These are phyloP conservation scores for Amanita phalloides DNA, from an alignment of 768 basidiomycete species.

Conservation along the genomic window DNA sequence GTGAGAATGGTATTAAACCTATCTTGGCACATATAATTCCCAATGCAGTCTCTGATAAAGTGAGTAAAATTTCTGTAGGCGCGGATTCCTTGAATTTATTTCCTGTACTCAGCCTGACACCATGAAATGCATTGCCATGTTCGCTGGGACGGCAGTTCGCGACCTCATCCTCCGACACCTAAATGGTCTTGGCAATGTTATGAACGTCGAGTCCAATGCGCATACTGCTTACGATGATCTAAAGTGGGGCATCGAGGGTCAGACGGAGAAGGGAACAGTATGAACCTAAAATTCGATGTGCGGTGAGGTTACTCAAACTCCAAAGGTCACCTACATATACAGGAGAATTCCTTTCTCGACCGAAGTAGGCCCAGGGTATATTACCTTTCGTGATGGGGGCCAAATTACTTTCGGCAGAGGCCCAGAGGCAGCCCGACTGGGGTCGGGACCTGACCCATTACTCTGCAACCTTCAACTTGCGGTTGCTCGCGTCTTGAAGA, in stretches of 20 bases:
- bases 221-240: conserved; percentile 4
- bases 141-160: conserved; percentile 1
- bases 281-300: not conserved
- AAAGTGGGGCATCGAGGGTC: conserved; percentile 7
- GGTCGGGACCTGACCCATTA: conserved; percentile 11
- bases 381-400: not conserved
- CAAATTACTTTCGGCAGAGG: conserved; percentile 12
- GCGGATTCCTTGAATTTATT: not conserved
- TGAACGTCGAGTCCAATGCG: conserved; percentile 5
- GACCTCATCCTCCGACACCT: conserved; percentile 3
- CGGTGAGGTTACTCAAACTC: not conserved
- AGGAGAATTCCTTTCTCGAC: conserved; percentile 2
- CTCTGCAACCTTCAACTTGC: conserved; percentile 15
- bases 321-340: conserved; percentile 7
- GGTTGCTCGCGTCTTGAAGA: conserved; percentile 12
- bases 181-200: conserved; percentile 6
- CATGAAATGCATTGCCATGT: conserved; percentile 5
- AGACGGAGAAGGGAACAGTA: conserved; percentile 3
- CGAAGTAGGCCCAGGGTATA: not conserved
- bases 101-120: conserved; percentile 1
- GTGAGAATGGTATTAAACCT: not conserved
- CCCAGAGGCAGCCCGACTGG: conserved; percentile 8
- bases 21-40: conserved; percentile 8
- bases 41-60: conserved; percentile 2
- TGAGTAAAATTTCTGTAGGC: not conserved